Percentiles rank a stretch among this genome's conserved stretches.
These are phyloP conservation scores for Primulina tabacum DNA, from an alignment of 257 asterid species.

Conservation along the genomic window DNA sequence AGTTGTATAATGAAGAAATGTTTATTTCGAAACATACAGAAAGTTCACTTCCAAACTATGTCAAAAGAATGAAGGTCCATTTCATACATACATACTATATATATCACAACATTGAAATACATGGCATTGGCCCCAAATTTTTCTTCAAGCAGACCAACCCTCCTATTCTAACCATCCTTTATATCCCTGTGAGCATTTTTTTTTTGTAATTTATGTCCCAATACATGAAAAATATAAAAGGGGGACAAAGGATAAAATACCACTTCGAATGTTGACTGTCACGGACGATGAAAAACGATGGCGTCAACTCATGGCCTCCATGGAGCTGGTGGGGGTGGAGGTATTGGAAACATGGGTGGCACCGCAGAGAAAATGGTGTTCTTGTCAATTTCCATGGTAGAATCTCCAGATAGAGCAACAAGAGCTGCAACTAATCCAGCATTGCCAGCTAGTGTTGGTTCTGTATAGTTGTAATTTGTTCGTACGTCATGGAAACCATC, in stretches of 20 bases:
- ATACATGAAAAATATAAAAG: neutral
- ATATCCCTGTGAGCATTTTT: neutral
- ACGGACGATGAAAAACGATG: neutral
- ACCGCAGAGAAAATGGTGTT: constrained; percentile 92
- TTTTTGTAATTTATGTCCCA: too few species aligned
- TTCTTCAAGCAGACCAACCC: neutral
- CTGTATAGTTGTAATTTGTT: constrained; percentile 81
- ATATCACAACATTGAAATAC: constrained; percentile 21
- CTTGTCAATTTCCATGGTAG: constrained; percentile 56
- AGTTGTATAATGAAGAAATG: neutral
- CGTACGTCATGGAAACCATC: constrained; percentile 87
- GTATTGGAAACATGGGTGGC: constrained; percentile 91
- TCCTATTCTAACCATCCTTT: neutral
- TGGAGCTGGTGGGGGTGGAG: constrained; percentile 99
- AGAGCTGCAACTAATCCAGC: constrained; percentile 96
- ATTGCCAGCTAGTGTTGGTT: constrained; percentile 91
- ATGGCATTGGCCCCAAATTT: constrained; percentile 7
- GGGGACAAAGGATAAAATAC: neutral
- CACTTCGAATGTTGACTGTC: neutral
- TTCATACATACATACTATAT: constrained; percentile 28
- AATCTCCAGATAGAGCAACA: constrained; percentile 79
- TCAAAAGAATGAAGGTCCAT: constrained; percentile 34
- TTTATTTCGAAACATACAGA: neutral
- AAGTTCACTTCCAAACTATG: neutral
- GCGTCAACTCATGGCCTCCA: constrained; percentile 66